These are phyloP conservation scores for Aspergillus tubingensis DNA, from an alignment of 2,329 filamentous ascomycete genomes.

Conservation along the genomic window DNA sequence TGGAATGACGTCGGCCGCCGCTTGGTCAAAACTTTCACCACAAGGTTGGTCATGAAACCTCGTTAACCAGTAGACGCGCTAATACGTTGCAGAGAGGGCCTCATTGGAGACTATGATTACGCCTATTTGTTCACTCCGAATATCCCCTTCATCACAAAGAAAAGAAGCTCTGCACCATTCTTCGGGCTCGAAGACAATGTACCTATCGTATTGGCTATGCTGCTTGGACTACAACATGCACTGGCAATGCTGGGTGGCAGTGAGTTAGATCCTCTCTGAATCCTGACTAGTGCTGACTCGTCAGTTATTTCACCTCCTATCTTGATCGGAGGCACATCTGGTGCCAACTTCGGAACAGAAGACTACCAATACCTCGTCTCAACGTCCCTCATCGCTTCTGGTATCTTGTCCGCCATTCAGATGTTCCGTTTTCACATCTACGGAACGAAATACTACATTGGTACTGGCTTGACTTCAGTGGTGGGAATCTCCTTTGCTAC, in stretches of 20 bases:
- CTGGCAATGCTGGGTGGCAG: slow-evolving; percentile 64
- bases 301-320: slow-evolving; percentile 64
- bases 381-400: slow-evolving; percentile 67
- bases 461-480: slow-evolving; percentile 68
- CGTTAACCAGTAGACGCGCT: not conserved
- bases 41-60: slow-evolving; percentile 33
- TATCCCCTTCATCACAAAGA: slow-evolving; percentile 75
- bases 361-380: slow-evolving; percentile 68
- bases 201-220: slow-evolving; percentile 64
- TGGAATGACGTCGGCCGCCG: slow-evolving; percentile 39
- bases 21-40: slow-evolving; percentile 43
- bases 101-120: slow-evolving; percentile 88
- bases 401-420: slow-evolving; percentile 65
- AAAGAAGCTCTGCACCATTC: slow-evolving; percentile 62
- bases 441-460: slow-evolving; percentile 63
- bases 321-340: slow-evolving; percentile 57
- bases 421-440: slow-evolving; percentile 67
- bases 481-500: slow-evolving; percentile 70
- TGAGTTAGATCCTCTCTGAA: slow-evolving; percentile 15
- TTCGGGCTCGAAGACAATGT: slow-evolving; percentile 70
- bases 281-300: slow-evolving; percentile 18
- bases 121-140: slow-evolving; percentile 80
- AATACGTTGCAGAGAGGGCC: slow-evolving; percentile 58
- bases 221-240: slow-evolving; percentile 70
- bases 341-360: slow-evolving; percentile 59